A percentile compares a stretch with the other conserved stretches of the same genome.
Conservation (phyloP, 495 filamentous ascomycete genomes). For the Penicillium samsonianum region DNA sequence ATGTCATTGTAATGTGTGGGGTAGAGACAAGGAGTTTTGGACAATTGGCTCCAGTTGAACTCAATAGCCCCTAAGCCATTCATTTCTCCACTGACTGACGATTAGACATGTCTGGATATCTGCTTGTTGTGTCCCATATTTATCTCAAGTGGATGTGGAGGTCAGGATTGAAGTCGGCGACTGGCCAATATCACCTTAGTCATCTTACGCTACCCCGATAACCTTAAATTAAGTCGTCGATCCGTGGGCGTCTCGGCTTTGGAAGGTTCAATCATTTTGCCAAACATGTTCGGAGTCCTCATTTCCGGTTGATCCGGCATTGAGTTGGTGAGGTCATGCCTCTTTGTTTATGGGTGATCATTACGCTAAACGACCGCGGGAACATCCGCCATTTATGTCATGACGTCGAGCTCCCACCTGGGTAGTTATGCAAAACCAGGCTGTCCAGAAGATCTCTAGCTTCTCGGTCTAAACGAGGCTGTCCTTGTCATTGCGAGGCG, state of each 20-base stretch:
- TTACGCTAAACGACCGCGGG: background rate
- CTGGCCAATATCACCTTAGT: constrained; percentile 1
- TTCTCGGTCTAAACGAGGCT: background rate
- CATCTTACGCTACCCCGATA: background rate
- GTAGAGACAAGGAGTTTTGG: constrained; percentile 1
- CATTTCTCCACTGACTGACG: constrained; percentile 1
- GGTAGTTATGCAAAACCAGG: too few species aligned
- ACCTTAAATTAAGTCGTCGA: constrained; percentile 5
- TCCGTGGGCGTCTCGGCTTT: background rate
- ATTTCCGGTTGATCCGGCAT: constrained; percentile 2
- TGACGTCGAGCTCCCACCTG: background rate
- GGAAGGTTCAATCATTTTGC: background rate
- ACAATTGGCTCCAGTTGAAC: background rate
- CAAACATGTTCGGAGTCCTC: background rate
- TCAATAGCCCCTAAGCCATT: background rate
- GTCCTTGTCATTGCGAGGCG: background rate
- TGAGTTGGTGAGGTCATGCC: constrained; percentile 8
- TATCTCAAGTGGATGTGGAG: background rate
- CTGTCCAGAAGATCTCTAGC: background rate
- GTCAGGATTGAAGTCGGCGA: background rate
- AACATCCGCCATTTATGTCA: constrained; percentile 6
- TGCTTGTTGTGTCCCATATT: background rate
- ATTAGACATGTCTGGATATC: background rate
- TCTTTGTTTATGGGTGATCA: background rate
- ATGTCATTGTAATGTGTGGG: constrained; percentile 10